phyloP scores from a whole-genome alignment of 1,284 basidiomycete species.

The Cryptococcus sp. region DNA sequence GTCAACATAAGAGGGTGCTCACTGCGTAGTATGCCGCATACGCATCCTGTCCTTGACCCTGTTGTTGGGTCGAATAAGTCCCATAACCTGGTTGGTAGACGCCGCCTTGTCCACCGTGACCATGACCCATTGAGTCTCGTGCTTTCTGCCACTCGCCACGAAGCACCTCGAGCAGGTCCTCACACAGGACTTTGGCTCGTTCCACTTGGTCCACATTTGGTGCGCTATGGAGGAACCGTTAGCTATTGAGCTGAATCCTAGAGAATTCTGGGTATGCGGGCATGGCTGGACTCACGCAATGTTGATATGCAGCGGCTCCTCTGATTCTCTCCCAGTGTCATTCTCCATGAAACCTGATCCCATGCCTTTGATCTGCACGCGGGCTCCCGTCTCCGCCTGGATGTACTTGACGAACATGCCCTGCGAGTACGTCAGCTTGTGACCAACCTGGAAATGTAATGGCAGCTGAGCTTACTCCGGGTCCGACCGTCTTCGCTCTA shows the following conservation, averaged over 20 bases:
- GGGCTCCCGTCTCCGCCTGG: constrained; percentile 90
- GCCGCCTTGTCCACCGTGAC: constrained; percentile 58
- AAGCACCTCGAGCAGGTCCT: constrained; percentile 85
- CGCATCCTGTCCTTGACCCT: constrained; percentile 21
- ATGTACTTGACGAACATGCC: constrained; percentile 99
- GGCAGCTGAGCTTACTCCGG: constrained; percentile 62
- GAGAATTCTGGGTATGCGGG: not conserved
- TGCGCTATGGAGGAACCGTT: constrained; percentile 59
- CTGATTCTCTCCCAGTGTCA: constrained; percentile 85
- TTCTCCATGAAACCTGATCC: constrained; percentile 95
- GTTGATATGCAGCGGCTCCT: constrained; percentile 93
- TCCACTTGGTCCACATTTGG: constrained; percentile 85
- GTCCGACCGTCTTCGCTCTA: constrained; percentile 94
- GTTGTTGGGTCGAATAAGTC: constrained; percentile 52
- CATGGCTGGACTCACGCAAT: constrained; percentile 66
- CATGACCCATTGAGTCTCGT: constrained; percentile 40
- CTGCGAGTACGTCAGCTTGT: constrained; percentile 52
- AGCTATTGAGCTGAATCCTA: no score
- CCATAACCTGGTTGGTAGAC: constrained; percentile 39
- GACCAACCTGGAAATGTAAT: not conserved
- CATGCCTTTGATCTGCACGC: constrained; percentile 96
- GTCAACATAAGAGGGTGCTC: constrained; percentile 2
- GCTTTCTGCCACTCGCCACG: constrained; percentile 83
- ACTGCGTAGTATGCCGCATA: constrained; percentile 41
- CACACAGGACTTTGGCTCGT: constrained; percentile 81